These are phyloP conservation scores for Hamiltosporidium tvaerminnensis DNA, from an alignment of 371 early-diverging fungal species.

Conservation along the genomic window DNA sequence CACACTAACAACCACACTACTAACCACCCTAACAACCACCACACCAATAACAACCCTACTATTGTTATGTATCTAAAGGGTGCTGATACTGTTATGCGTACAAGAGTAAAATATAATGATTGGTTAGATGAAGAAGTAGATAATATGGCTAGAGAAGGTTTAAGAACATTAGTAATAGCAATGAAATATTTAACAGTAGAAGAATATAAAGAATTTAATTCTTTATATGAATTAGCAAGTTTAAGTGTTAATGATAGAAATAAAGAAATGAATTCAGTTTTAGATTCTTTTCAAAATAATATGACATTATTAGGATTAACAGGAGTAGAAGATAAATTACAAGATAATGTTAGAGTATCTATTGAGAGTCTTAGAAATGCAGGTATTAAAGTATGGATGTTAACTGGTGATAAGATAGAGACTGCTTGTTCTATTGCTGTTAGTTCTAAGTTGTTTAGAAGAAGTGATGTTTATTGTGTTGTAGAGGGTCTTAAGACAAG, in stretches of 20 bases:
- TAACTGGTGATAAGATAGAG: slow-evolving; percentile 97
- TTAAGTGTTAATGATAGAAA: slow-evolving; percentile 58
- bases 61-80: slow-evolving; percentile 80
- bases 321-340: slow-evolving; percentile 94
- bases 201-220: slow-evolving; percentile 34
- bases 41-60: too few species aligned
- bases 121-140: slow-evolving; percentile 96
- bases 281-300: slow-evolving; percentile 64
- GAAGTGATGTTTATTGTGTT: slow-evolving; percentile 46
- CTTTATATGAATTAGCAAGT: slow-evolving; percentile 20
- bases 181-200: slow-evolving; percentile 63
- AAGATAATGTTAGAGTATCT: slow-evolving; percentile 76
- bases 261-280: slow-evolving; percentile 58
- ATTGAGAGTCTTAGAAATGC: slow-evolving; percentile 80
- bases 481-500: slow-evolving; percentile 24
- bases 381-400: slow-evolving; percentile 92
- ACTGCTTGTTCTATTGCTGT: slow-evolving; percentile 92
- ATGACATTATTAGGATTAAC: slow-evolving; percentile 81
- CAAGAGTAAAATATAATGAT: slow-evolving; percentile 75
- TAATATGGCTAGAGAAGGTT: slow-evolving; percentile 92
- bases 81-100: slow-evolving; percentile 83
- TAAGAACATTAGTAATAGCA: slow-evolving; percentile 86
- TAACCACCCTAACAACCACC: too few species aligned
- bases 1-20: too few species aligned
- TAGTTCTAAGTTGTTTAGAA: slow-evolving; percentile 70